Conservation (phyloP, 208 protist genomes). For the Acanthamoeba castellanii region DNA sequence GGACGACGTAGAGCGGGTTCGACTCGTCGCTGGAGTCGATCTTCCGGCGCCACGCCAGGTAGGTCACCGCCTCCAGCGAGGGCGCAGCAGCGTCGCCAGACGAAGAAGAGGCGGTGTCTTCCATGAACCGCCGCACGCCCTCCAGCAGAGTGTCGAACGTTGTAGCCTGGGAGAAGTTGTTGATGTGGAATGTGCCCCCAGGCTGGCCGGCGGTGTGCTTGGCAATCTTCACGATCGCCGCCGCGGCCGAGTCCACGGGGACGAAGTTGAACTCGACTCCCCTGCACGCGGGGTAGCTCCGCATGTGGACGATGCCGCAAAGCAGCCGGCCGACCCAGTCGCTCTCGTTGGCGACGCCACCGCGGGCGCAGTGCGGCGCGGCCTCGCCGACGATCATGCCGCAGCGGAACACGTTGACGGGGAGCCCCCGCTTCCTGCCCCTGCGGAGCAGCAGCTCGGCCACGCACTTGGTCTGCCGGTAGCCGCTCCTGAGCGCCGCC, state of each 20-base stretch:
- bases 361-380: neutral
- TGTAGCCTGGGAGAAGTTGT: neutral
- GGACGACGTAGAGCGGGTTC: constrained; percentile 6
- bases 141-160: neutral
- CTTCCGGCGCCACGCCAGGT: neutral
- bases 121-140: neutral
- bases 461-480: constrained; percentile 35
- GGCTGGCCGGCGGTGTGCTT: neutral
- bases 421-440: neutral
- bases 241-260: neutral
- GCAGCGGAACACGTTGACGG: neutral
- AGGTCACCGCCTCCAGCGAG: neutral
- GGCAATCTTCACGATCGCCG: neutral
- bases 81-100: neutral
- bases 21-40: constrained; percentile 1
- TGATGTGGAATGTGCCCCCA: constrained; percentile 7
- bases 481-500: neutral
- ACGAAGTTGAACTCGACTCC: constrained; percentile 16
- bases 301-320: constrained; percentile 7
- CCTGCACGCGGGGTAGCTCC: neutral
- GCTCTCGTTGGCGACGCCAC: neutral
- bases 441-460: constrained; percentile 8
- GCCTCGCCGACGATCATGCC: neutral
- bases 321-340: neutral
- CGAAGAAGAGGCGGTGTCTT: neutral